phyloP scores from a whole-genome alignment of 805 yeast species.

The Maudiozyma pseudohumilis region DNA sequence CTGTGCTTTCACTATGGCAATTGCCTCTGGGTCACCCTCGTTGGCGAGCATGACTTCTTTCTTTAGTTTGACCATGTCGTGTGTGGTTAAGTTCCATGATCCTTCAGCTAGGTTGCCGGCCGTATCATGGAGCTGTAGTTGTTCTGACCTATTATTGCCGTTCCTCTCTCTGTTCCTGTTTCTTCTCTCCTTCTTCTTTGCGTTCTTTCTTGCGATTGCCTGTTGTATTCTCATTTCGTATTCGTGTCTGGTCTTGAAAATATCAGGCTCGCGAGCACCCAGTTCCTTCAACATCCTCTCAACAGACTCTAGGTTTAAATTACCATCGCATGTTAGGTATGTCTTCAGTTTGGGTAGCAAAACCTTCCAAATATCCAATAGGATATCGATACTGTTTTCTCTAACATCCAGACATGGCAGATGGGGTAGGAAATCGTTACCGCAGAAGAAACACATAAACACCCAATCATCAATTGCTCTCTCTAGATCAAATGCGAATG shows the following conservation, averaged over 20 bases:
- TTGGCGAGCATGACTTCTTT: slow-evolving; percentile 59
- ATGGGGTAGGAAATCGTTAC: slow-evolving; percentile 97
- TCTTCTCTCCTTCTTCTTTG: slow-evolving; percentile 40
- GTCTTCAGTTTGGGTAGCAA: slow-evolving; percentile 56
- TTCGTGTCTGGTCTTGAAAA: slow-evolving; percentile 60
- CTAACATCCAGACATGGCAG: slow-evolving; percentile 90
- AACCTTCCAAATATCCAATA: slow-evolving; percentile 77
- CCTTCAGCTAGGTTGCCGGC: slow-evolving; percentile 67
- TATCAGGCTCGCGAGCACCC: slow-evolving; percentile 65
- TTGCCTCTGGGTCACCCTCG: slow-evolving; percentile 60
- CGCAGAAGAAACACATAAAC: slow-evolving; percentile 96
- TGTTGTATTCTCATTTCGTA: slow-evolving; percentile 63
- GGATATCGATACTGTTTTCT: slow-evolving; percentile 80
- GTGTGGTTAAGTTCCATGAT: slow-evolving; percentile 52
- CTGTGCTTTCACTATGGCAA: slow-evolving; percentile 45
- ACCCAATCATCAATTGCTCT: slow-evolving; percentile 98
- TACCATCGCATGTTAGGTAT: slow-evolving; percentile 86
- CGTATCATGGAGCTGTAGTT: slow-evolving; percentile 68
- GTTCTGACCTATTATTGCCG: slow-evolving; percentile 56
- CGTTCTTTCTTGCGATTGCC: slow-evolving; percentile 37
- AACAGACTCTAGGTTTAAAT: slow-evolving; percentile 63
- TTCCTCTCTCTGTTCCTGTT: slow-evolving; percentile 59
- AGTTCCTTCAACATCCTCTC: slow-evolving; percentile 57
- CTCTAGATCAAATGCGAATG: slow-evolving; percentile 78
- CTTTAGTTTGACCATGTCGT: slow-evolving; percentile 58